Evolutionary conservation across 192 early-diverging fungal genomes (phyloP).

Genomic region (Chytriomyces confervae): DNA sequence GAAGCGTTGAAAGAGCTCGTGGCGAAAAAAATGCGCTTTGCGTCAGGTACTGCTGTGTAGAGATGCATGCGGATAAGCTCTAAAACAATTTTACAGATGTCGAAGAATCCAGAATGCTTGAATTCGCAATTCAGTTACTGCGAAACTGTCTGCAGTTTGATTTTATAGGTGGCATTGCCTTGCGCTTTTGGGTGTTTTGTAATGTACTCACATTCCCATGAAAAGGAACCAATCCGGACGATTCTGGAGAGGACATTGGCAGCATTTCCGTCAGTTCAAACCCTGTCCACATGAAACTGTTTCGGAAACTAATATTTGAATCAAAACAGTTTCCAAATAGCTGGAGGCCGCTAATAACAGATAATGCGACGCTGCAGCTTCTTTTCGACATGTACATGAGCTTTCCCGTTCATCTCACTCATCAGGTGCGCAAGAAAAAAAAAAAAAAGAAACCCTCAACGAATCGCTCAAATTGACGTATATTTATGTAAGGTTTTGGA

Average conservation of each 20-base stretch:
- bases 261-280: slow-evolving; percentile 60
- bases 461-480: not conserved
- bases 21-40: slow-evolving; percentile 41
- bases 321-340: slow-evolving; percentile 71
- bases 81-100: too few species aligned
- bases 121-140: slow-evolving; percentile 65
- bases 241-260: slow-evolving; percentile 77
- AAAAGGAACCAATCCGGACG: slow-evolving; percentile 63
- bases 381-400: slow-evolving; percentile 72
- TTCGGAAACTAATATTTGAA: slow-evolving; percentile 31
- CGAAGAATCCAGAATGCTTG: slow-evolving; percentile 40
- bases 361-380: slow-evolving; percentile 70
- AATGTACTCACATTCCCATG: too few species aligned
- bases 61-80: too few species aligned
- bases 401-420: slow-evolving; percentile 61
- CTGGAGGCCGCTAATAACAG: slow-evolving; percentile 81
- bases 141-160: slow-evolving; percentile 78
- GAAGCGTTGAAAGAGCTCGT: slow-evolving; percentile 24
- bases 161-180: slow-evolving; percentile 85
- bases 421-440: slow-evolving; percentile 39
- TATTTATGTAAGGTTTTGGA: slow-evolving; percentile 70
- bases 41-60: slow-evolving; percentile 53
- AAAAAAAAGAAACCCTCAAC: not conserved
- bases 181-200: too few species aligned
- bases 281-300: not conserved